Conservation (phyloP, 2,329 filamentous ascomycete species). For the Pestalotiopsis sp. region DNA sequence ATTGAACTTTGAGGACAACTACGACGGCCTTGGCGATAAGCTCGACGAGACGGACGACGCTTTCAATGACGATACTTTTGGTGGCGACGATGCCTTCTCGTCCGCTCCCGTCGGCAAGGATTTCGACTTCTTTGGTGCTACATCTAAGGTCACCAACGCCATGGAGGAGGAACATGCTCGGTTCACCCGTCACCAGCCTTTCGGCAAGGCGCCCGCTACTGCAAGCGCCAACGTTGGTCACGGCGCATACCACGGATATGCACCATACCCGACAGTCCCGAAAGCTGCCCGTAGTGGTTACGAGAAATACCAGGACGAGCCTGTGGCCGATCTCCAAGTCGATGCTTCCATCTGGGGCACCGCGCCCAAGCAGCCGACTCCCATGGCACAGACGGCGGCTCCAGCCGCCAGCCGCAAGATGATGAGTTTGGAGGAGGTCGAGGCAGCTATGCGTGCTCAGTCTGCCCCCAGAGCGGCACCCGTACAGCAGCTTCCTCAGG, state of each 20-base stretch:
- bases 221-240: constrained; percentile 34
- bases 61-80: constrained; percentile 97
- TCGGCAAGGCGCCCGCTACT: constrained; percentile 42
- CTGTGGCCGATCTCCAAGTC: constrained; percentile 87
- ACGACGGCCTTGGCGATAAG: constrained; percentile 89
- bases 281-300: constrained; percentile 81
- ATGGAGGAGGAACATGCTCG: constrained; percentile 91
- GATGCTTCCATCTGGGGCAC: constrained; percentile 93
- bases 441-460: constrained; percentile 85
- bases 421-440: constrained; percentile 95
- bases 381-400: constrained; percentile 24
- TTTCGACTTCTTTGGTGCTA: constrained; percentile 96
- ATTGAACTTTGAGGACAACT: constrained; percentile 92
- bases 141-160: constrained; percentile 81
- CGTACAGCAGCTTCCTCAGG: constrained; percentile 37
- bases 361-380: constrained; percentile 60
- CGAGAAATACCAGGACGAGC: constrained; percentile 87
- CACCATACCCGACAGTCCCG: constrained; percentile 41
- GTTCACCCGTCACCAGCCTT: constrained; percentile 74
- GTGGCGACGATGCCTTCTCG: constrained; percentile 45
- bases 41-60: constrained; percentile 91
- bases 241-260: constrained; percentile 35
- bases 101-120: constrained; percentile 75
- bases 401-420: constrained; percentile 66
- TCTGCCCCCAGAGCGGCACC: constrained; percentile 35